These are phyloP conservation scores for Lanmaoa rubissima DNA, from an alignment of 768 basidiomycete species.

Conservation along the genomic window DNA sequence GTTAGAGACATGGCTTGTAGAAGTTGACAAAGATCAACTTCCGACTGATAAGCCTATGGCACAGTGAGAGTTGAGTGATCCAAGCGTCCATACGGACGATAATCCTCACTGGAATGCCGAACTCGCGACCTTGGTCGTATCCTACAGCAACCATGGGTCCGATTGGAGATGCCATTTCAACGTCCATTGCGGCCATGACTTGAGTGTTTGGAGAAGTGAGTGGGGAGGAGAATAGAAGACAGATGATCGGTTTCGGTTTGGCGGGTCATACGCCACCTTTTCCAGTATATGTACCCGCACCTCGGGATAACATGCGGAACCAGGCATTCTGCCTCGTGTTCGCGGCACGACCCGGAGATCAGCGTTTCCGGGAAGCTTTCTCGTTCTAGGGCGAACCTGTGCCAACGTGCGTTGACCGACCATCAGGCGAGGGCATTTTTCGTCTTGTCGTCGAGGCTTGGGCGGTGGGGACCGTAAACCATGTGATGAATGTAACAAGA, in stretches of 20 bases:
- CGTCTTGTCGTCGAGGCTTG: not conserved
- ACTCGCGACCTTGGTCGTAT: slow-evolving; percentile 18
- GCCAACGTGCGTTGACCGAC: slow-evolving; percentile 12
- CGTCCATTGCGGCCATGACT: slow-evolving; percentile 27
- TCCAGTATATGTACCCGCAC: slow-evolving; percentile 26
- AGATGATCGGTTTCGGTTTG: slow-evolving; percentile 20
- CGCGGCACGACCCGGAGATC: slow-evolving; percentile 14
- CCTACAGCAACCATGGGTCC: slow-evolving; percentile 27
- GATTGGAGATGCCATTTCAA: slow-evolving; percentile 34
- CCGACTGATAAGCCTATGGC: slow-evolving; percentile 26
- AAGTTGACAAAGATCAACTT: slow-evolving; percentile 52
- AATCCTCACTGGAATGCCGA: slow-evolving; percentile 24
- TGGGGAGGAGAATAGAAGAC: not conserved
- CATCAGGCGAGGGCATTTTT: not conserved
- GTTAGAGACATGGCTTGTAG: slow-evolving; percentile 50
- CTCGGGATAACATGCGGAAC: slow-evolving; percentile 25
- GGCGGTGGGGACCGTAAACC: not conserved
- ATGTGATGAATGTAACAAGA: not conserved
- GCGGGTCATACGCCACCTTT: slow-evolving; percentile 5
- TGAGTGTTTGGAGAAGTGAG: not conserved
- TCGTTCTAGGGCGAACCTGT: slow-evolving; percentile 10
- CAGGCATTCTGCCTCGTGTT: slow-evolving; percentile 31
- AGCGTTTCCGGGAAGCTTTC: slow-evolving; percentile 1
- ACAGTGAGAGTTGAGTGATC: slow-evolving; percentile 2
- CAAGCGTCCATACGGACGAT: not conserved